Evolutionary conservation across 106 monocot genomes (phyloP).

Genomic region (Acorus gramineus): DNA sequence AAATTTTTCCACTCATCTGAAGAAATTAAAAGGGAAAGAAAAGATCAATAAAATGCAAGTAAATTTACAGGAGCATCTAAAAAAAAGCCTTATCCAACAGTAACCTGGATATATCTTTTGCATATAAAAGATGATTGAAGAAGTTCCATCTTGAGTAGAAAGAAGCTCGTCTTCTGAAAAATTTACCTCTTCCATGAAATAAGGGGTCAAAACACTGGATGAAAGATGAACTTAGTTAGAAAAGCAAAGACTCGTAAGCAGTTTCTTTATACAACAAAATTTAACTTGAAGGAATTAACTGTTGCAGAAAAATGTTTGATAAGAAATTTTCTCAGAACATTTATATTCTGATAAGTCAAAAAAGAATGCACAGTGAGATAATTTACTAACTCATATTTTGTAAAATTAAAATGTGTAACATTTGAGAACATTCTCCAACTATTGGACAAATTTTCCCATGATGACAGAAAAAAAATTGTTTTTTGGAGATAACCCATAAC

Average conservation of each 20-base stretch:
- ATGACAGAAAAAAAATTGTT: no score
- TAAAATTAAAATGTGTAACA: no score
- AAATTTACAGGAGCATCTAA: neutral
- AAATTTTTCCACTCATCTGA: constrained; percentile 77
- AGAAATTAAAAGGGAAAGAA: constrained; percentile 3
- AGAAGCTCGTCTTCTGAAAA: constrained; percentile 70
- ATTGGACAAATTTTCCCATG: no score
- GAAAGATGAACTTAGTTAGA: constrained; percentile 1
- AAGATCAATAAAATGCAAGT: neutral
- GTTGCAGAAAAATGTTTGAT: no score
- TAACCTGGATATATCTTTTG: constrained; percentile 73
- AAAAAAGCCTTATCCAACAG: neutral
- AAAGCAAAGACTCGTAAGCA: neutral
- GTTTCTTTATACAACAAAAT: neutral
- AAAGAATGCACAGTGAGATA: no score
- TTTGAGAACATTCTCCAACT: no score
- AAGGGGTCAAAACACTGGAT: constrained; percentile 56
- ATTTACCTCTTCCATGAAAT: constrained; percentile 64
- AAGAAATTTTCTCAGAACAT: no score
- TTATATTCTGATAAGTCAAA: no score
- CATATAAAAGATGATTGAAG: constrained; percentile 65
- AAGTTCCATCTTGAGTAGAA: constrained; percentile 49
- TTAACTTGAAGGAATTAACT: no score
- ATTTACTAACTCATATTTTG: no score
- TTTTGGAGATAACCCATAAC: no score